Base-by-base conservation (phyloP, 75 land plant genomes). In the Ceratopteris richardii region DNA sequence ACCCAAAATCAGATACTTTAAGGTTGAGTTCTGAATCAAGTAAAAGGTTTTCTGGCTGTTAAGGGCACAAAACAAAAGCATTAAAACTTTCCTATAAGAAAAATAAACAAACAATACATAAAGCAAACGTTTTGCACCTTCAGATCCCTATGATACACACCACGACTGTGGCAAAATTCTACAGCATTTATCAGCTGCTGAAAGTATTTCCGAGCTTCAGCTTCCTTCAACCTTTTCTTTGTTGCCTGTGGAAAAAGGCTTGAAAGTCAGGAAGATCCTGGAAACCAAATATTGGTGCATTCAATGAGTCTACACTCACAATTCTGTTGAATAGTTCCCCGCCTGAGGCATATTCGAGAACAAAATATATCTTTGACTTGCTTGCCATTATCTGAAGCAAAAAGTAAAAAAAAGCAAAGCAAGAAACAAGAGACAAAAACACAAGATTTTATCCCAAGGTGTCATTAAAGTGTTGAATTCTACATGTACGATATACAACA, bases 71-170 rank as follows among this genome's bases (percentile, higher is more conserved):
- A 2, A 52, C 22, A 19, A 52, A 52, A 52, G 1, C 1, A 18
- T 26, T 11, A n/a, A 52, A 52, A 12, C 4, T 2, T 1, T 2
- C 3, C 27, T 52, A 4, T 6, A 23, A 52, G 25, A 24, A 24
- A 26, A 22, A 24, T 2, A 22, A 26, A 52, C 25, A 1, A 28
- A 14, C 24, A 18, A 24, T 3, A 46, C 29, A 25, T 4, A n/a
- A n/a, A n/a, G n/a, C n/a, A n/a, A n/a, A n/a, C n/a, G n/a, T n/a
- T n/a, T n/a, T n/a, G n/a, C 29, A 63, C 65, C 65, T 84, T 84
- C 40, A 84, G 63, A 29, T 84, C 88, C 0, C 88, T 65, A 73
- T 81, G 88, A 39, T 61, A 85, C n/a, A 85, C 88, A 17, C 88
- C 88, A 0, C 84, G 65, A 60, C 79, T 72, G 61, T 80, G 88